Conservation (phyloP, 441 rosid genomes). For the Gossypium gossypioides region DNA sequence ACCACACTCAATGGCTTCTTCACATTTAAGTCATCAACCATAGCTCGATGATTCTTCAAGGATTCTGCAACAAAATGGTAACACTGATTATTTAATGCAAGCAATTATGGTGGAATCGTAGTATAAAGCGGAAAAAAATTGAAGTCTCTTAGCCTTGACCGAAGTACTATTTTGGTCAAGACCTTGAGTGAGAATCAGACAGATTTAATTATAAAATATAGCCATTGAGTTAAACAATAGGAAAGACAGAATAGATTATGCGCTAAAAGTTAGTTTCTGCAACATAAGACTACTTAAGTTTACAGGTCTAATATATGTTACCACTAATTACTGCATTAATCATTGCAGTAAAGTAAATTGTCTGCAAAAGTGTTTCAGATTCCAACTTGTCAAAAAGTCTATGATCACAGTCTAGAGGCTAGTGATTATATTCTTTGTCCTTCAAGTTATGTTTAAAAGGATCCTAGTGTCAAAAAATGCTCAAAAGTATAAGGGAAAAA, state of each 20-base stretch:
- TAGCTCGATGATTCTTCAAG: constrained; percentile 23
- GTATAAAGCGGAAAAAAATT: background rate
- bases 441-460: background rate
- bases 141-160: background rate
- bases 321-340: background rate
- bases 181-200: background rate
- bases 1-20: constrained; percentile 35
- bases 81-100: background rate
- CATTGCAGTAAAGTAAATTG: background rate
- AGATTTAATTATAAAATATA: too few relatives aligned
- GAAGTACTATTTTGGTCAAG: background rate
- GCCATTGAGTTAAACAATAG: background rate
- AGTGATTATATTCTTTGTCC: background rate
- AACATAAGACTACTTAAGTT: background rate
- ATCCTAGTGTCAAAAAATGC: too few relatives aligned
- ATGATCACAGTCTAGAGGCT: background rate
- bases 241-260: background rate
- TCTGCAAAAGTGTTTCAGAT: background rate
- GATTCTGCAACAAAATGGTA: constrained; percentile 31
- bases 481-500: background rate
- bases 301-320: background rate
- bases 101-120: background rate
- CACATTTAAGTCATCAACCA: constrained; percentile 23
- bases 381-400: background rate
- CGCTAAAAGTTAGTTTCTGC: background rate